Conservation (phyloP, 768 basidiomycete genomes). For the Scleroderma bovista region DNA sequence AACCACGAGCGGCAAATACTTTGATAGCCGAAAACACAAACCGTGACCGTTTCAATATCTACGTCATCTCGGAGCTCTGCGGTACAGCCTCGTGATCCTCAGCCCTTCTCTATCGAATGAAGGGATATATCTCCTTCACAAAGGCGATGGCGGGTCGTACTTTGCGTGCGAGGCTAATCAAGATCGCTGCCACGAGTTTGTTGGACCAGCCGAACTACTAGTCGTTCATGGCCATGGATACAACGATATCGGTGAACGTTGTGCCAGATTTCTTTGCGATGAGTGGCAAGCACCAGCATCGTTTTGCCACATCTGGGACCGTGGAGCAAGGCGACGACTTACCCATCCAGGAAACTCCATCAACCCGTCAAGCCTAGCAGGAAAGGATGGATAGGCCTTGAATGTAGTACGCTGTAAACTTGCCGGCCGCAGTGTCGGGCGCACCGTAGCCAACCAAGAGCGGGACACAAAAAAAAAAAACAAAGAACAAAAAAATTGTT, state of each 20-base stretch:
- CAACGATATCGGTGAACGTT: conserved; percentile 87
- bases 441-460: too few relatives aligned
- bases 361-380: too few relatives aligned
- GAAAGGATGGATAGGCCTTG: too few relatives aligned
- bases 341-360: conserved; percentile 47
- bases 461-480: too few relatives aligned
- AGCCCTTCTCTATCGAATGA: conserved; percentile 80
- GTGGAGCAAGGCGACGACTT: conserved; percentile 66
- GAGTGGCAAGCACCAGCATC: conserved; percentile 96
- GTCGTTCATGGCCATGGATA: conserved; percentile 68
- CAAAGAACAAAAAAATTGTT: background rate
- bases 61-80: too few relatives aligned
- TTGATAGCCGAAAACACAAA: too few relatives aligned
- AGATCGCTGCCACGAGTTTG: conserved; percentile 91
- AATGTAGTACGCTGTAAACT: too few relatives aligned
- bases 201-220: conserved; percentile 90
- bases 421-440: too few relatives aligned
- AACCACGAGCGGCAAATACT: too few relatives aligned
- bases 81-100: conserved; percentile 97
- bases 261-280: conserved; percentile 98
- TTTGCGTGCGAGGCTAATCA: conserved; percentile 90
- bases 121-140: conserved; percentile 97
- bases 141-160: conserved; percentile 95
- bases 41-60: too few relatives aligned
- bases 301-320: conserved; percentile 99